Percentiles rank a stretch among this genome's conserved stretches.
Evolutionary conservation across 2,329 filamentous ascomycete genomes (phyloP).

Genomic region (Monilinia laxa): DNA sequence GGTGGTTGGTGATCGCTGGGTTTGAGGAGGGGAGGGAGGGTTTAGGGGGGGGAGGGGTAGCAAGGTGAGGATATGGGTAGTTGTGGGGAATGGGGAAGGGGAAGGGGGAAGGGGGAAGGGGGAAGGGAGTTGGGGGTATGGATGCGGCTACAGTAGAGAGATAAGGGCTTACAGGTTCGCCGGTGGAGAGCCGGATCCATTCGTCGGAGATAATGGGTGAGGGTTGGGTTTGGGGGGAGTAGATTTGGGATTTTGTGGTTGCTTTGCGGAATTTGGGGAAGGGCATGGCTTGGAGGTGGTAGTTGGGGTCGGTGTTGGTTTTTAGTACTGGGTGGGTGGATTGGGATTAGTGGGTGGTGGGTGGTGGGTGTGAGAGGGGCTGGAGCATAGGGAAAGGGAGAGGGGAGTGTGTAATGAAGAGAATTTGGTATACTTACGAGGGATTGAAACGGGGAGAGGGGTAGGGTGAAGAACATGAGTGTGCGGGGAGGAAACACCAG

Average conservation of each 20-base stretch:
- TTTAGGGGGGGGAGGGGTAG: too few species aligned
- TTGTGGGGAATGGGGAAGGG: too few species aligned
- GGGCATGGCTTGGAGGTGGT: conserved; percentile 39
- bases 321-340: conserved; percentile 45
- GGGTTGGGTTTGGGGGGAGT: conserved; percentile 50
- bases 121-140: neutral
- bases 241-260: conserved; percentile 50
- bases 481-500: conserved; percentile 56
- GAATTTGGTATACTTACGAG: conserved; percentile 26
- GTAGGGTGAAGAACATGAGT: conserved; percentile 49
- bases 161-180: conserved; percentile 42
- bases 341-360: conserved; percentile 38
- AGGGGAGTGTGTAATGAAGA: conserved; percentile 43
- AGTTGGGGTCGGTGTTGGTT: conserved; percentile 48
- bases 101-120: too few species aligned
- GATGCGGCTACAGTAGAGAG: neutral
- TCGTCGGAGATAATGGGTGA: conserved; percentile 53
- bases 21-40: neutral
- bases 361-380: conserved; percentile 49
- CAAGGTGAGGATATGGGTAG: too few species aligned
- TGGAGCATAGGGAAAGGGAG: conserved; percentile 49
- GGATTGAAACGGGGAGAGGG: conserved; percentile 43
- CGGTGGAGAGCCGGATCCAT: conserved; percentile 64
- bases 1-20: too few species aligned
- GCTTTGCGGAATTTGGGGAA: conserved; percentile 40